These are phyloP conservation scores for Tephrocybe sp. DNA, from an alignment of 768 basidiomycete species.

Conservation along the genomic window DNA sequence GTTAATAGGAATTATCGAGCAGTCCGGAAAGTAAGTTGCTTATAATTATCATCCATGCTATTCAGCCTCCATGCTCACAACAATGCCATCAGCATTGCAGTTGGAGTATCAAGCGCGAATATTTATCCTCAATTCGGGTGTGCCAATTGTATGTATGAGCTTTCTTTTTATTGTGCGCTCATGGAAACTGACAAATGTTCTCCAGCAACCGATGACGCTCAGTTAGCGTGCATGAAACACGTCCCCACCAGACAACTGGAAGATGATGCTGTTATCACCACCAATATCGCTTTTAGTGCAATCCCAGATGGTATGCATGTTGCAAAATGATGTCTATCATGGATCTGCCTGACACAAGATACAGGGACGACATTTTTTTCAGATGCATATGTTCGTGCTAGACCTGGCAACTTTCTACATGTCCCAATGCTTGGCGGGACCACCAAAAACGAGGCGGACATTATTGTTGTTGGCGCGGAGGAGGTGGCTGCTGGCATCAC, in stretches of 20 bases:
- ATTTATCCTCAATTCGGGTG: conserved; percentile 23
- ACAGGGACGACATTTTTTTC: conserved; percentile 30
- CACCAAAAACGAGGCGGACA: conserved; percentile 22
- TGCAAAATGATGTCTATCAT: too few relatives aligned
- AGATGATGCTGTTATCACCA: conserved; percentile 25
- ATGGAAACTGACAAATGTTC: too few relatives aligned
- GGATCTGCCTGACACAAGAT: too few relatives aligned
- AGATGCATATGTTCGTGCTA: conserved; percentile 18
- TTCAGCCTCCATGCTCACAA: too few relatives aligned
- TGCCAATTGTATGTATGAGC: conserved; percentile 25
- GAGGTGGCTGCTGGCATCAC: background rate
- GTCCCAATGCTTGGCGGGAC: conserved; percentile 21
- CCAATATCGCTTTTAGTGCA: too few relatives aligned
- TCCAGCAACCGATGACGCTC: too few relatives aligned
- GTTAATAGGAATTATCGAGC: conserved; percentile 22
- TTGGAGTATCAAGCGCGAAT: too few relatives aligned
- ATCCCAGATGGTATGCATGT: conserved; percentile 25
- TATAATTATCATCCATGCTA: too few relatives aligned
- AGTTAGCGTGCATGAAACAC: conserved; percentile 31
- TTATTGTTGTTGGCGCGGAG: conserved; percentile 3
- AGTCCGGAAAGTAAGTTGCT: background rate
- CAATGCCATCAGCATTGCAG: too few relatives aligned
- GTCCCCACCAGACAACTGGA: conserved; percentile 25
- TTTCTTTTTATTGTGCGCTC: too few relatives aligned
- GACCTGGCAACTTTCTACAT: conserved; percentile 9